A percentile compares a stretch with the other conserved stretches of the same genome.
phyloP scores from a whole-genome alignment of 306 rosid species.

The Alnus rubra region DNA sequence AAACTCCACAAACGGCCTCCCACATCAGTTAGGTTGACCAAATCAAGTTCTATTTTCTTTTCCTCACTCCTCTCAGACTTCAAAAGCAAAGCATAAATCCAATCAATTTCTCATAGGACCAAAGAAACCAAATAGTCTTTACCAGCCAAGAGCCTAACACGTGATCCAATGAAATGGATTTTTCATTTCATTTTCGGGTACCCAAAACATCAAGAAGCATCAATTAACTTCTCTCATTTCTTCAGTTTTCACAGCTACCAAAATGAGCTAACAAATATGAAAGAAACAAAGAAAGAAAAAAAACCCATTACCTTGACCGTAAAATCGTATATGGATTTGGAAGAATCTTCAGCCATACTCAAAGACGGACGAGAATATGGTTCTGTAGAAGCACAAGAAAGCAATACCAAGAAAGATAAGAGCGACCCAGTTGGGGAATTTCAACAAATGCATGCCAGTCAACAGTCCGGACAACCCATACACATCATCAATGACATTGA shows the following conservation, averaged over 20 bases:
- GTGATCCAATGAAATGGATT: background rate
- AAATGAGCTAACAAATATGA: background rate
- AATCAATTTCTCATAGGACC: background rate
- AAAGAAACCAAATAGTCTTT: too few relatives aligned
- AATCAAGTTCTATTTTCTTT: background rate
- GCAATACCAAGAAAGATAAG: conserved; percentile 41
- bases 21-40: background rate
- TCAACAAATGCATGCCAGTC: conserved; percentile 17
- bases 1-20: background rate
- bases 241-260: conserved; percentile 17
- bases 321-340: conserved; percentile 75
- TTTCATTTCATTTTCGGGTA: background rate
- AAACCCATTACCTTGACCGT: conserved; percentile 62
- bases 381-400: conserved; percentile 28
- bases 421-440: conserved; percentile 43
- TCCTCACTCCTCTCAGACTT: background rate
- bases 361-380: conserved; percentile 32
- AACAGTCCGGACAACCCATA: background rate
- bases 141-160: background rate
- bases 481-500: background rate
- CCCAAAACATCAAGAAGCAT: background rate
- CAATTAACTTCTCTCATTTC: background rate
- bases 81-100: background rate
- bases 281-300: background rate
- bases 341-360: conserved; percentile 50